phyloP scores from a whole-genome alignment of 495 filamentous ascomycete genomes.

The Clavariopsis aquatica region DNA sequence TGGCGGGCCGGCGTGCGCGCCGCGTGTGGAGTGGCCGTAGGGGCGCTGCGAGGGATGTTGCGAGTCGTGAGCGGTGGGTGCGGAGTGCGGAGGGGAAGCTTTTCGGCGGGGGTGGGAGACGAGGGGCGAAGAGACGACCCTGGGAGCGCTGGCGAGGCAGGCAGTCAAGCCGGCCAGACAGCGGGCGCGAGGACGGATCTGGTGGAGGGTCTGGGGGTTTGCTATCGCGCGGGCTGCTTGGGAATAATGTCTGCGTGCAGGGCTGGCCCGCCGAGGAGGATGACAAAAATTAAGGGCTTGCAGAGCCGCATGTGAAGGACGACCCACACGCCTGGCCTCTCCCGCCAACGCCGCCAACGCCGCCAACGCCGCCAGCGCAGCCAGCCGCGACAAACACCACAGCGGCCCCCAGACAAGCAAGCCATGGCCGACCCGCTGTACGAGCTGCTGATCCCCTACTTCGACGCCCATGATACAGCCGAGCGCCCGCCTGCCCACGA shows the following conservation, averaged over 20 bases:
- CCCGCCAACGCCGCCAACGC: not conserved
- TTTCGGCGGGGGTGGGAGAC: not conserved
- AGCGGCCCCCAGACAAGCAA: not conserved
- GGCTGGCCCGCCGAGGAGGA: too few relatives aligned
- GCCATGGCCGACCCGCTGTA: conserved; percentile 69
- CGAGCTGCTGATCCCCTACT: conserved; percentile 68
- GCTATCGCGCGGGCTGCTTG: too few relatives aligned
- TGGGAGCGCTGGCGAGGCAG: conserved; percentile 1
- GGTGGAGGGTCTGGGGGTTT: too few relatives aligned
- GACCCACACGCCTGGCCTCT: not conserved
- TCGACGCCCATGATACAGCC: conserved; percentile 46
- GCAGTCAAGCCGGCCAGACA: not conserved
- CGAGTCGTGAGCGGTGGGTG: not conserved
- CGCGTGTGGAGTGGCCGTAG: not conserved
- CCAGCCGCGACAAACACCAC: not conserved
- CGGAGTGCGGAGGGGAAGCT: too few relatives aligned
- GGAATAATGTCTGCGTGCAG: too few relatives aligned
- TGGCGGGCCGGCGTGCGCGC: not conserved
- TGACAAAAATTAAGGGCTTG: conserved; percentile 7
- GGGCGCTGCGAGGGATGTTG: not conserved
- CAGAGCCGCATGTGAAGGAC: conserved; percentile 14
- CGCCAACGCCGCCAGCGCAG: too few relatives aligned
- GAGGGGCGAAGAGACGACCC: not conserved
- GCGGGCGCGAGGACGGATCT: not conserved
- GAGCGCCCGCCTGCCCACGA: conserved; percentile 47